Percentiles rank a stretch among this genome's conserved stretches.
These are phyloP conservation scores for Phytophthora parvispora DNA, from an alignment of 352 stramenopile genomes.

Conservation along the genomic window DNA sequence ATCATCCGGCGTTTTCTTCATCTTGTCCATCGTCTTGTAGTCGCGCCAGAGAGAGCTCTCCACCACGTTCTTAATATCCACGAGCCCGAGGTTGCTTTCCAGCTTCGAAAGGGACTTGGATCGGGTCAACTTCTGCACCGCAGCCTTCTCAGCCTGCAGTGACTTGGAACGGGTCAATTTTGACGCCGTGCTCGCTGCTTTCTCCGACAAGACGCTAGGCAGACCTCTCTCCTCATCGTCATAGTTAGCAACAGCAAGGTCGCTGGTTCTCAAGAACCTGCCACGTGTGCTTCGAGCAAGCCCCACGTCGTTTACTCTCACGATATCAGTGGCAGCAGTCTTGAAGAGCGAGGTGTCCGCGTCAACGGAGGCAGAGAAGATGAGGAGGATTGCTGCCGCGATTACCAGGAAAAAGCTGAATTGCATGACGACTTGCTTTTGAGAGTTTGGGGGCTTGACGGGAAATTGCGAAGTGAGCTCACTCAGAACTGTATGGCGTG, in stretches of 20 bases:
- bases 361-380: background rate
- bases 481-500: too few species aligned
- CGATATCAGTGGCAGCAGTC: background rate
- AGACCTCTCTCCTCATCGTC: background rate
- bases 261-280: background rate
- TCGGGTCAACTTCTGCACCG: background rate
- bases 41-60: too few species aligned
- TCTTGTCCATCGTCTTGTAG: too few species aligned
- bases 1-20: too few species aligned
- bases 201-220: background rate
- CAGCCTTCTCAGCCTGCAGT: background rate
- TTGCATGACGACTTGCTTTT: background rate
- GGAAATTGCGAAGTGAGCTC: background rate
- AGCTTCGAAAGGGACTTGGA: too few species aligned
- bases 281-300: too few species aligned
- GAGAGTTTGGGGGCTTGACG: background rate
- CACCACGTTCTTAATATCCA: too few species aligned
- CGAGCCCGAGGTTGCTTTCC: too few species aligned
- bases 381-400: background rate
- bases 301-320: background rate
- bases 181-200: background rate
- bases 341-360: background rate
- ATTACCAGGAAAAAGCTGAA: background rate
- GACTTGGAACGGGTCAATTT: background rate
- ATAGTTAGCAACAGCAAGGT: background rate